Conservation (phyloP, 169 alveolate genomes). For the Plasmodium gonderi region DNA sequence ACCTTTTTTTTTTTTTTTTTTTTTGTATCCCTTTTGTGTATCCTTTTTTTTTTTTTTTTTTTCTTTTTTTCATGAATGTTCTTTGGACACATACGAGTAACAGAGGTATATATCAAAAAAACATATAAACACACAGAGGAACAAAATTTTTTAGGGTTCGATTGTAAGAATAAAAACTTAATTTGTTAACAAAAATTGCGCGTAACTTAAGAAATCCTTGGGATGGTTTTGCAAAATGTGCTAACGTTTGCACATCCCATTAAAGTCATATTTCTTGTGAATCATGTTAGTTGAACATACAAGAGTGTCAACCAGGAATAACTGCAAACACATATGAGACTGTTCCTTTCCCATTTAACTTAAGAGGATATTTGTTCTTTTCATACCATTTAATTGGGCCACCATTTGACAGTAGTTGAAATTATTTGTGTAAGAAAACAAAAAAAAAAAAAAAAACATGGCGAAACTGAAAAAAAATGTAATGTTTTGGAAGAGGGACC, state of each 20-base stretch:
- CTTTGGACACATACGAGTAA: too few relatives aligned
- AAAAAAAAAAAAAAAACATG: slow-evolving; percentile 12
- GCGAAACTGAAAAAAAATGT: slow-evolving; percentile 13
- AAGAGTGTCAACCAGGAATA: background rate
- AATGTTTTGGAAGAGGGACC: slow-evolving; percentile 14
- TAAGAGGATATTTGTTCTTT: too few relatives aligned
- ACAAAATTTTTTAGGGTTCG: background rate
- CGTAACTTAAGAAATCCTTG: background rate
- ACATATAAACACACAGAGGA: too few relatives aligned
- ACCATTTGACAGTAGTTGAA: background rate
- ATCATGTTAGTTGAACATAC: background rate
- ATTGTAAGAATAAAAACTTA: background rate
- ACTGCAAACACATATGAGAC: too few relatives aligned
- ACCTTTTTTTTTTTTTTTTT: background rate
- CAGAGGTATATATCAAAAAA: too few relatives aligned
- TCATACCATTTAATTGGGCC: background rate
- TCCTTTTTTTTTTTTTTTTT: too few relatives aligned
- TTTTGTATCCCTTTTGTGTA: background rate
- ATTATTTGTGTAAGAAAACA: background rate
- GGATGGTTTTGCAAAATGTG: background rate
- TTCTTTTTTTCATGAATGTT: too few relatives aligned
- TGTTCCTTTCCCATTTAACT: too few relatives aligned
- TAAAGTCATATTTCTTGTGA: background rate
- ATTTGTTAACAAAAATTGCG: background rate
- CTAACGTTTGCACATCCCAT: background rate